Conservation (phyloP, 2,329 filamentous ascomycete species). For the Botrytis elliptica region DNA sequence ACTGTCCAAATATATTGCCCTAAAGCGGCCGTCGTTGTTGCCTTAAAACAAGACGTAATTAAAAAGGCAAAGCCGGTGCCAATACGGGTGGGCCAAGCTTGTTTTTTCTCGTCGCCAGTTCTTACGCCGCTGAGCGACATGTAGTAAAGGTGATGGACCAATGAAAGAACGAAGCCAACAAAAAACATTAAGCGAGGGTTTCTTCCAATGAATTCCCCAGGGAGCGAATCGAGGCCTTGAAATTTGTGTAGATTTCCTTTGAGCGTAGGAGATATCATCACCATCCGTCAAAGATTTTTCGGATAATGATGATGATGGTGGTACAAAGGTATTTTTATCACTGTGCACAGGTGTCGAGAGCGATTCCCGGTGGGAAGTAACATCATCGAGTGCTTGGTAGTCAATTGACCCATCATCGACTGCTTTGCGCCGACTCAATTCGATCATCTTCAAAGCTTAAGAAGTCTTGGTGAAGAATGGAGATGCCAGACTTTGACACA, state of each 20-base stretch:
- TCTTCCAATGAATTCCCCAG: constrained; percentile 1
- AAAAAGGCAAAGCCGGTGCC: constrained; percentile 29
- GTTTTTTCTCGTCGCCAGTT: constrained; percentile 16
- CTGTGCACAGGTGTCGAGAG: background rate
- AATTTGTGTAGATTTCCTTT: background rate
- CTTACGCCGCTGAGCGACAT: constrained; percentile 16
- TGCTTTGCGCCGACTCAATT: background rate
- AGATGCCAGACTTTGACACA: background rate
- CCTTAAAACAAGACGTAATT: constrained; percentile 22
- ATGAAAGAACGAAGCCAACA: background rate
- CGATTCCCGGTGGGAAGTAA: background rate
- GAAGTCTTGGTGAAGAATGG: background rate
- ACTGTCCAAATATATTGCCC: constrained; percentile 30
- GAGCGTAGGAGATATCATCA: background rate
- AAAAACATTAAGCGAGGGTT: background rate
- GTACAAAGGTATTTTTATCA: no score
- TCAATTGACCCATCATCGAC: background rate
- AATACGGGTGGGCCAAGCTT: constrained; percentile 25
- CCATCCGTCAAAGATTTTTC: background rate
- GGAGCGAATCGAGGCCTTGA: background rate
- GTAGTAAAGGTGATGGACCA: constrained; percentile 27
- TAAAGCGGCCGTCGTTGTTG: constrained; percentile 22
- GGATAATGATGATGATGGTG: background rate
- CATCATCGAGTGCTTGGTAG: constrained; percentile 1
- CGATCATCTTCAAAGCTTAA: background rate